Evolutionary conservation across 768 basidiomycete genomes (phyloP).

Genomic region (Russula compacta): DNA sequence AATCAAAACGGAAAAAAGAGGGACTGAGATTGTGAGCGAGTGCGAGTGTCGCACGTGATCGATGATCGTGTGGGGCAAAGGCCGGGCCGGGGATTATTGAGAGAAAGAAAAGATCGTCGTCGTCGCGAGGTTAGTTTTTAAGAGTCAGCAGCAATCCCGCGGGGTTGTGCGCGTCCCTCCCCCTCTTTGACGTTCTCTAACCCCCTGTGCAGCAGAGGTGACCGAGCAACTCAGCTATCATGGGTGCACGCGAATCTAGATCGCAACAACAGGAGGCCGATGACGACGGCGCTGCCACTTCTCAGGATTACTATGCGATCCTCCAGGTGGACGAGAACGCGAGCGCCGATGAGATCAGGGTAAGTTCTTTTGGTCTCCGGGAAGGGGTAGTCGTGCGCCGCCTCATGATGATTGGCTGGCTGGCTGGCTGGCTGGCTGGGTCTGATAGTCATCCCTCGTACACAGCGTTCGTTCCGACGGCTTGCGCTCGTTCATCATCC

Average conservation of each 20-base stretch:
- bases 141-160: background rate
- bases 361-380: slow-evolving; percentile 22
- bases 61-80: background rate
- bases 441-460: slow-evolving; percentile 8
- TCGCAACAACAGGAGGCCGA: slow-evolving; percentile 26
- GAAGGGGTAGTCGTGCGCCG: background rate
- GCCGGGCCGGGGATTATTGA: background rate
- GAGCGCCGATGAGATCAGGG: slow-evolving; percentile 84
- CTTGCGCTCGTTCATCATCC: slow-evolving; percentile 82
- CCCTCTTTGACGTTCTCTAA: background rate
- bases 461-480: slow-evolving; percentile 71
- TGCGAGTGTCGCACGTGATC: background rate
- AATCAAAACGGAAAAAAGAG: background rate
- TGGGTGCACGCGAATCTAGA: slow-evolving; percentile 67
- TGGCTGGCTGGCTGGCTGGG: background rate
- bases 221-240: slow-evolving; percentile 24
- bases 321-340: slow-evolving; percentile 77
- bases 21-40: background rate
- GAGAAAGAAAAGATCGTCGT: background rate
- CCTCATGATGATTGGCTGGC: background rate
- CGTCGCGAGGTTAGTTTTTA: background rate
- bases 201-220: background rate
- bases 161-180: background rate
- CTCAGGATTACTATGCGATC: slow-evolving; percentile 72
- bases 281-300: slow-evolving; percentile 18